phyloP scores from a whole-genome alignment of 2,329 filamentous ascomycete genomes.

The Apiospora koreana region DNA sequence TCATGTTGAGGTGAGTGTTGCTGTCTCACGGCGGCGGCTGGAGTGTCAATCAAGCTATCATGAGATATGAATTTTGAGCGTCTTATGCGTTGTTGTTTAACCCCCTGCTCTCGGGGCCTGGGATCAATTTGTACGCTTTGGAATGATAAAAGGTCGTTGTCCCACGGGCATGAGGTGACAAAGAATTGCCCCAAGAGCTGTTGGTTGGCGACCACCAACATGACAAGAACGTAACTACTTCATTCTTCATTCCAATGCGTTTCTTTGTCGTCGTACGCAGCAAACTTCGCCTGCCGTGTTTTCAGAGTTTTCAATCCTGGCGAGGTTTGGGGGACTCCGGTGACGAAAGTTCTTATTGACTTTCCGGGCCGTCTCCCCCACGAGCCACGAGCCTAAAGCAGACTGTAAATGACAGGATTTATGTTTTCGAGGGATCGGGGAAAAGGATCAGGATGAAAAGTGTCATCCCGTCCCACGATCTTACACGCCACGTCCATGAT shows the following conservation, averaged over 20 bases:
- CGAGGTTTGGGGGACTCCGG: constrained; percentile 1
- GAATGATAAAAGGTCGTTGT: not conserved
- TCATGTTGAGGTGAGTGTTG: not conserved
- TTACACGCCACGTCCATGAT: not conserved
- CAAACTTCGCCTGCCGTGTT: not conserved
- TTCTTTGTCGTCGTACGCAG: not conserved
- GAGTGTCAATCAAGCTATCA: not conserved
- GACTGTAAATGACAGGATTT: not conserved
- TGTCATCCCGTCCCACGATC: not conserved
- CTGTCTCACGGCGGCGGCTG: not conserved
- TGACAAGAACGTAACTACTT: not conserved
- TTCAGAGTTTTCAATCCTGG: not conserved
- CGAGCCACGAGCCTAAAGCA: not conserved
- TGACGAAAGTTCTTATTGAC: not conserved
- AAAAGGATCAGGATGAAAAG: not conserved
- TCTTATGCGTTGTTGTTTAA: not conserved
- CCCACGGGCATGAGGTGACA: not conserved
- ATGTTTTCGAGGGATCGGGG: not conserved
- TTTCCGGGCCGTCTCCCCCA: not conserved
- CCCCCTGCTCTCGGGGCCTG: too few relatives aligned
- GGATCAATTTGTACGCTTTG: not conserved
- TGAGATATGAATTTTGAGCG: not conserved
- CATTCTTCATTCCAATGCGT: not conserved
- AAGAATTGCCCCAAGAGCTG: not conserved
- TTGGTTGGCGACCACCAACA: not conserved